phyloP scores from a whole-genome alignment of 78 protist genomes.

The Dictyostelium purpureum region DNA sequence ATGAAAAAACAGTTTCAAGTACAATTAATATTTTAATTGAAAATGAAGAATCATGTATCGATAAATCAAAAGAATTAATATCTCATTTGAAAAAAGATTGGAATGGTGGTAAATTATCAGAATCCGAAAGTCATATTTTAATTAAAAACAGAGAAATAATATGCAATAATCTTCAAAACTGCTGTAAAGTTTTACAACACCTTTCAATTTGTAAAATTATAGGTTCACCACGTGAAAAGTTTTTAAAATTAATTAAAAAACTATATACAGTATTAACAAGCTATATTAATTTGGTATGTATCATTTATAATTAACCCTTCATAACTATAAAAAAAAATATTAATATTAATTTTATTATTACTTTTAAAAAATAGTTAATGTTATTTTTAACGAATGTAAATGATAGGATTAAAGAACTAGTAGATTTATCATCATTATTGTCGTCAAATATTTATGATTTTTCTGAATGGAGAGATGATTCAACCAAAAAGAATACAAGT shows the following conservation, averaged over 20 bases:
- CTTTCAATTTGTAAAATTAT: not conserved
- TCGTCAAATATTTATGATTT: not conserved
- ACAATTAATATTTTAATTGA: not conserved
- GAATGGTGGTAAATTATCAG: not conserved
- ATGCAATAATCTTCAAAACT: not conserved
- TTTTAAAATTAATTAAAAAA: conserved; percentile 22
- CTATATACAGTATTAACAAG: not conserved
- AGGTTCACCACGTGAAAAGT: conserved; percentile 20
- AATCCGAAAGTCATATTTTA: not conserved
- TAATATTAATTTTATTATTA: not conserved
- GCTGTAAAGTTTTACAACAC: not conserved
- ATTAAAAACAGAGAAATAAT: not conserved
- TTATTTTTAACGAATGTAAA: too few species aligned
- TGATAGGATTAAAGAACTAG: not conserved
- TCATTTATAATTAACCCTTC: not conserved
- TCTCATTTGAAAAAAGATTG: conserved; percentile 10
- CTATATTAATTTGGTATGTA: not conserved
- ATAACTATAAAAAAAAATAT: not conserved
- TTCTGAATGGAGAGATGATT: not conserved
- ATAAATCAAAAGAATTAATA: not conserved
- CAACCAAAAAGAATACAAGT: not conserved
- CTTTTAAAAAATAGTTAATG: too few species aligned
- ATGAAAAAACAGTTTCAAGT: not conserved
- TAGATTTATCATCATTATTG: not conserved
- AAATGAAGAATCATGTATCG: conserved; percentile 1